Evolutionary conservation across 352 stramenopile species (phyloP).

Genomic region (Pilasporangium apinafurcum): DNA sequence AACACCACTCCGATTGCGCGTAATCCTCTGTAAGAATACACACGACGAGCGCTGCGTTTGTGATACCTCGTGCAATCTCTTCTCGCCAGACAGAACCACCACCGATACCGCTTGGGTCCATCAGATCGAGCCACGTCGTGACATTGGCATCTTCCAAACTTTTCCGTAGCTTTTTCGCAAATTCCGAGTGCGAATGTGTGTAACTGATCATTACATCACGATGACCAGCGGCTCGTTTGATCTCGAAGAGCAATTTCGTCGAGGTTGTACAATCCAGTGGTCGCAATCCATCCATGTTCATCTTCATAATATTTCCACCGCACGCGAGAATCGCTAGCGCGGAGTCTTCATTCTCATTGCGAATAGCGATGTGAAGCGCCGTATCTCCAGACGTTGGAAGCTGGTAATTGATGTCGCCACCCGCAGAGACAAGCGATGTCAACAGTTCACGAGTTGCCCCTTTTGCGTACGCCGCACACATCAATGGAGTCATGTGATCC

Average conservation of each 20-base stretch:
- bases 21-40: slow-evolving; percentile 82
- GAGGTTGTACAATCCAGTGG: slow-evolving; percentile 76
- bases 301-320: slow-evolving; percentile 68
- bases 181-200: slow-evolving; percentile 77
- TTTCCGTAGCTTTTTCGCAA: slow-evolving; percentile 72
- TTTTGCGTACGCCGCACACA: slow-evolving; percentile 47
- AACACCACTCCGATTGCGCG: slow-evolving; percentile 69
- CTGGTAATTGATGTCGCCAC: slow-evolving; percentile 71
- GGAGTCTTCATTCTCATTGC: slow-evolving; percentile 53
- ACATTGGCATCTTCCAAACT: slow-evolving; percentile 66
- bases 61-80: slow-evolving; percentile 76
- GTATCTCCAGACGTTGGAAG: slow-evolving; percentile 58
- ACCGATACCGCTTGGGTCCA: slow-evolving; percentile 81
- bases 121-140: slow-evolving; percentile 83
- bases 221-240: slow-evolving; percentile 73
- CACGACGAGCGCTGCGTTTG: slow-evolving; percentile 63
- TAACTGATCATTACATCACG: slow-evolving; percentile 88
- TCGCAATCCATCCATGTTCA: slow-evolving; percentile 59
- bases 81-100: slow-evolving; percentile 78
- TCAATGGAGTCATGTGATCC: slow-evolving; percentile 60
- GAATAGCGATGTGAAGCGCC: slow-evolving; percentile 65
- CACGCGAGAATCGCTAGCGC: slow-evolving; percentile 63
- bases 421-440: slow-evolving; percentile 33
- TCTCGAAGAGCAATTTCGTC: slow-evolving; percentile 70
- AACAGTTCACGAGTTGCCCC: slow-evolving; percentile 50